A percentile compares a stretch with the other conserved stretches of the same genome.
These are phyloP conservation scores for Plantago lanceolata DNA, from an alignment of 305 asterid species.

Conservation along the genomic window DNA sequence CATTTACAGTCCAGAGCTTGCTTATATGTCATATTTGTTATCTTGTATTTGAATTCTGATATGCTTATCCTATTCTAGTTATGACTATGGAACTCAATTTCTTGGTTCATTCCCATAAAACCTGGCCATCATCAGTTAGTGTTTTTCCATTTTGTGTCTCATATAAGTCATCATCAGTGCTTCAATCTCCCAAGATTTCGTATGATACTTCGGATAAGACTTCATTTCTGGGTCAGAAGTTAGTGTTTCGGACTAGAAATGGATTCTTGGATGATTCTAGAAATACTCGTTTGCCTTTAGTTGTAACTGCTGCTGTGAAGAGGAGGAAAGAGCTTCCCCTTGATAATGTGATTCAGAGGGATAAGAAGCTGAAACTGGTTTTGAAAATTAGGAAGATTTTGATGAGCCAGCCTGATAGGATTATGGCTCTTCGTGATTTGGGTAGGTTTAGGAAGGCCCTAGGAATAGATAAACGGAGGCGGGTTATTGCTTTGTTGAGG, in stretches of 20 bases:
- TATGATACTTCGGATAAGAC: constrained; percentile 32
- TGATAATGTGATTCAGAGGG: constrained; percentile 93
- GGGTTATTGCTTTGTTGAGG: constrained; percentile 71
- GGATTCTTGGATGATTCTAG: constrained; percentile 30
- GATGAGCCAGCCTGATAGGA: constrained; percentile 77
- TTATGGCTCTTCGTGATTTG: constrained; percentile 72
- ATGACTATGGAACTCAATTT: constrained; percentile 52
- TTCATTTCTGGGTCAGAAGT: constrained; percentile 46
- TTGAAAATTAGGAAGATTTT: constrained; percentile 78
- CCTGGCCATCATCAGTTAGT: constrained; percentile 40
- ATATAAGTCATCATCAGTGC: constrained; percentile 34
- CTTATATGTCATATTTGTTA: neutral
- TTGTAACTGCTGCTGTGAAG: constrained; percentile 65
- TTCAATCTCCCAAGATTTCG: constrained; percentile 38
- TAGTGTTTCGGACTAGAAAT: constrained; percentile 33
- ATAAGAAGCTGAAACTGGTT: constrained; percentile 84
- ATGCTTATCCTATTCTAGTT: neutral
- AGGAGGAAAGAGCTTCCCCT: constrained; percentile 89
- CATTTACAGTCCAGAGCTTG: neutral
- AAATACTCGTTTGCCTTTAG: constrained; percentile 30
- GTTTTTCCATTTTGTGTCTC: constrained; percentile 47
- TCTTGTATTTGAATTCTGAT: neutral
- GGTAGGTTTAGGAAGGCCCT: constrained; percentile 69
- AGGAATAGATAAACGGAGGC: constrained; percentile 59
- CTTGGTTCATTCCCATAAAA: constrained; percentile 41